Conservation (phyloP, 1,284 basidiomycete genomes). For the Apiotrichum gamsii region DNA sequence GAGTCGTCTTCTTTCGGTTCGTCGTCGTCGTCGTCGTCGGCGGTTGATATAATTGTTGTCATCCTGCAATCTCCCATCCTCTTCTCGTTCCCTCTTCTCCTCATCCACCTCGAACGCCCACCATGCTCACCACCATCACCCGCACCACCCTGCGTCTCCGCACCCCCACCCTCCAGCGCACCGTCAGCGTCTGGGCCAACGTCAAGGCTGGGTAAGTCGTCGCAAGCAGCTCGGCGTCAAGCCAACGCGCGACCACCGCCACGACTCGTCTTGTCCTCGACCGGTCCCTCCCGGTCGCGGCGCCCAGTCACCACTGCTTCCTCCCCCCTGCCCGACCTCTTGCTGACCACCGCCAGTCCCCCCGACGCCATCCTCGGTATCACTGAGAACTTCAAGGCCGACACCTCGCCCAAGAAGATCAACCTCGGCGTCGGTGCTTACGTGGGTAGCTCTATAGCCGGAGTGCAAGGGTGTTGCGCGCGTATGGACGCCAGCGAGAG, state of each 20-base stretch:
- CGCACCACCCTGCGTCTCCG: constrained; percentile 14
- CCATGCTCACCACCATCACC: constrained; percentile 15
- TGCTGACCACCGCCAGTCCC: constrained; percentile 6
- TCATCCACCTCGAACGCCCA: not conserved
- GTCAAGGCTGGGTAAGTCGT: constrained; percentile 20
- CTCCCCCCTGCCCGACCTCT: not conserved
- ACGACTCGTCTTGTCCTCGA: not conserved
- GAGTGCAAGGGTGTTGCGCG: too few relatives aligned
- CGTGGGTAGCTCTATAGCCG: too few relatives aligned
- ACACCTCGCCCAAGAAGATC: constrained; percentile 85
- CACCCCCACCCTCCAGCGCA: constrained; percentile 13
- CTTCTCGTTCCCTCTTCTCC: not conserved
- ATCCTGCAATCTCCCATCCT: not conserved
- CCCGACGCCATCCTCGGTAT: constrained; percentile 27
- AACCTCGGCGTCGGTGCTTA: constrained; percentile 81
- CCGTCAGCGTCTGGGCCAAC: constrained; percentile 18
- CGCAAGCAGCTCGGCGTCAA: not conserved
- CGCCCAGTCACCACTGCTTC: too few relatives aligned
- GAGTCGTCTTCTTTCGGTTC: not conserved
- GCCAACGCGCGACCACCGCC: not conserved
- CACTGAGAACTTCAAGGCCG: constrained; percentile 61
- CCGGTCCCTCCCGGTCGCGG: not conserved
- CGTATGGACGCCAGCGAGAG: too few relatives aligned
- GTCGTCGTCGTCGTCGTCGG: too few relatives aligned
- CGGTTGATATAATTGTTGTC: too few relatives aligned